Percentiles rank a stretch among this genome's conserved stretches.
Evolutionary conservation across 352 stramenopile species (phyloP).

Genomic region (Globisporangium canariense): DNA sequence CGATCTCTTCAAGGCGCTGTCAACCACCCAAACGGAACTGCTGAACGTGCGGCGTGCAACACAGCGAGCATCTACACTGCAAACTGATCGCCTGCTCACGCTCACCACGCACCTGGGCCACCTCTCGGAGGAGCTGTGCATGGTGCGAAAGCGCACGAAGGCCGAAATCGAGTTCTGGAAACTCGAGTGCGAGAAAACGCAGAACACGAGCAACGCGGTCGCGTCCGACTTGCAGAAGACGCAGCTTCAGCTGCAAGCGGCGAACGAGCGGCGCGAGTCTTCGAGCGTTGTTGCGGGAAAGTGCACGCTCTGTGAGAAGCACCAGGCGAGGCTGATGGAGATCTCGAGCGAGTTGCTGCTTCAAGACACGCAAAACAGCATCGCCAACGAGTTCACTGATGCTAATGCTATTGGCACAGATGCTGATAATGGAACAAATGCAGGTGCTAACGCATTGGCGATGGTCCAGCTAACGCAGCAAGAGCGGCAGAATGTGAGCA

Average conservation of each 20-base stretch:
- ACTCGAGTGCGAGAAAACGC: conserved; percentile 60
- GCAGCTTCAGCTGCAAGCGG: conserved; percentile 28
- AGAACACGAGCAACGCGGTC: conserved; percentile 46
- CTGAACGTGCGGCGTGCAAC: conserved; percentile 40
- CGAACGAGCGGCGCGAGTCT: conserved; percentile 7
- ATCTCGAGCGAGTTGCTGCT: conserved; percentile 42
- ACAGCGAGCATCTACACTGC: conserved; percentile 45
- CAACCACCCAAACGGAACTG: conserved; percentile 41
- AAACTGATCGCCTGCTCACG: conserved; percentile 61
- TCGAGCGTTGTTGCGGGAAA: neutral
- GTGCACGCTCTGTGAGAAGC: conserved; percentile 49
- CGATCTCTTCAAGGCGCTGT: conserved; percentile 61
- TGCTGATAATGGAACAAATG: neutral
- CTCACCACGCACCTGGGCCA: conserved; percentile 59
- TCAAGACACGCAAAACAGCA: conserved; percentile 11
- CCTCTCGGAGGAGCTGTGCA: conserved; percentile 68
- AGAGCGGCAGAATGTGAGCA: conserved; percentile 35
- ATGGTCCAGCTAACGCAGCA: conserved; percentile 24
- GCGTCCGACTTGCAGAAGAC: conserved; percentile 30
- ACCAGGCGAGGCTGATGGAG: conserved; percentile 43
- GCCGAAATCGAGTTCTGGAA: conserved; percentile 66
- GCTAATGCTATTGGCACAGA: conserved; percentile 10
- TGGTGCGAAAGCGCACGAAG: conserved; percentile 54
- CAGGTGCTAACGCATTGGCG: neutral
- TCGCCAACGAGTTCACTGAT: conserved; percentile 3